Conservation (phyloP, 495 filamentous ascomycete genomes). For the Aspergillus biplanus region DNA sequence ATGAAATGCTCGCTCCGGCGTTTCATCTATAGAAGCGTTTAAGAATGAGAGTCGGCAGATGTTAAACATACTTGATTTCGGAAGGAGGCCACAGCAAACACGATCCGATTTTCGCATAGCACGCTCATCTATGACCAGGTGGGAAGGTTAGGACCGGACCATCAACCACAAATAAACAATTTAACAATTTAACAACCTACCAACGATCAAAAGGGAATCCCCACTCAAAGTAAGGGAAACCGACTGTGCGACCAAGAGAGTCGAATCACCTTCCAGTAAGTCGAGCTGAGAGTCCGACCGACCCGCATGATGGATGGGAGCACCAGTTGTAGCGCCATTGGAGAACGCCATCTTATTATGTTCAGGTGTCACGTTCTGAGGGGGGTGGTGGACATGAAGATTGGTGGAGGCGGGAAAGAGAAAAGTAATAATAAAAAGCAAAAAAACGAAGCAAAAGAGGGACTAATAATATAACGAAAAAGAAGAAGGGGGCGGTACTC, state of each 20-base stretch:
- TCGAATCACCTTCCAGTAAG: conserved; percentile 42
- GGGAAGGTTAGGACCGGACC: conserved; percentile 1
- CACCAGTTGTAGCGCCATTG: conserved; percentile 19
- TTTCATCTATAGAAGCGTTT: not conserved
- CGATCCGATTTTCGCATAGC: conserved; percentile 36
- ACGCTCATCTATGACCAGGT: conserved; percentile 36
- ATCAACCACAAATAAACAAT: conserved; percentile 7
- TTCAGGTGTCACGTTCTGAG: conserved; percentile 21
- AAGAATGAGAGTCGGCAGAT: not conserved
- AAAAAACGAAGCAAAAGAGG: conserved; percentile 9
- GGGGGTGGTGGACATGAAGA: conserved; percentile 17
- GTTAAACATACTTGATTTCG: conserved; percentile 36
- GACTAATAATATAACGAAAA: too few species aligned
- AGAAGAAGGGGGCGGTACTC: too few species aligned
- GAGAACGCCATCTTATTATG: conserved; percentile 27
- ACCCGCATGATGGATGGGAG: conserved; percentile 20
- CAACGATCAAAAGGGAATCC: conserved; percentile 66
- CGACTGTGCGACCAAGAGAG: conserved; percentile 58
- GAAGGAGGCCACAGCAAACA: conserved; percentile 39
- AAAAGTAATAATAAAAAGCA: conserved; percentile 9
- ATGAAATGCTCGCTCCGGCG: conserved; percentile 20
- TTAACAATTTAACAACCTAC: conserved; percentile 39
- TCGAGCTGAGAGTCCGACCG: conserved; percentile 29
- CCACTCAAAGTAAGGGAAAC: conserved; percentile 66
- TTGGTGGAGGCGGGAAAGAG: conserved; percentile 9